Evolutionary conservation across 1,284 basidiomycete genomes (phyloP).

Genomic region (Ustilago crameri): DNA sequence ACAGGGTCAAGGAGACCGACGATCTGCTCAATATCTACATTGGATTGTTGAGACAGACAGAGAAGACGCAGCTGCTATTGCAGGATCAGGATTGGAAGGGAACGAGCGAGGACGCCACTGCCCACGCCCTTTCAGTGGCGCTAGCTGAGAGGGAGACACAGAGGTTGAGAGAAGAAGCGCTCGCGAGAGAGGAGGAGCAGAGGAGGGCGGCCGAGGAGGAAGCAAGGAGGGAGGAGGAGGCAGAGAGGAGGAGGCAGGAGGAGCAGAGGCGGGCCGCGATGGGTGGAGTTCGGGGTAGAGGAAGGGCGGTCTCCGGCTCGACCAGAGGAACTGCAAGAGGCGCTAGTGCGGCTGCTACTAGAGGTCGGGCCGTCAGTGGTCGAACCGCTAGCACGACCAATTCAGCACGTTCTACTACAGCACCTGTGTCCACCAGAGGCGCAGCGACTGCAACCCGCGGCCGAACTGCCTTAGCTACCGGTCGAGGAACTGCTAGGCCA

Average conservation of each 20-base stretch:
- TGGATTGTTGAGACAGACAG: slow-evolving; percentile 55
- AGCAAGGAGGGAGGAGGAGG: slow-evolving; percentile 21
- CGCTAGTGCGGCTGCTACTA: slow-evolving; percentile 11
- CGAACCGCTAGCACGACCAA: slow-evolving; percentile 8
- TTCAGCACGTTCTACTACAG: slow-evolving; percentile 4
- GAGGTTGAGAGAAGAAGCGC: slow-evolving; percentile 37
- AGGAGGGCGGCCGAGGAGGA: slow-evolving; percentile 25
- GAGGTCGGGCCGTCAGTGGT: slow-evolving; percentile 18
- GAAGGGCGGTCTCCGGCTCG: slow-evolving; percentile 20
- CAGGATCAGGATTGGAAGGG: slow-evolving; percentile 62
- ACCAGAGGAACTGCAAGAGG: slow-evolving; percentile 25
- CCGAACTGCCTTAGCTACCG: slow-evolving; percentile 10
- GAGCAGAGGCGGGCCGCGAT: slow-evolving; percentile 7
- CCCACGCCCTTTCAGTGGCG: slow-evolving; percentile 40
- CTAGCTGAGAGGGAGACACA: slow-evolving; percentile 49
- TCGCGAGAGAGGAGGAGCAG: slow-evolving; percentile 34
- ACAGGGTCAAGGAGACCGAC: slow-evolving; percentile 55
- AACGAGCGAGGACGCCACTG: slow-evolving; percentile 50
- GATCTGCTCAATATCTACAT: slow-evolving; percentile 62
- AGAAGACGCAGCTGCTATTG: slow-evolving; percentile 57
- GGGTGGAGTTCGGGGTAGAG: slow-evolving; percentile 16
- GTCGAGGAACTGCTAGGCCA: slow-evolving; percentile 14
- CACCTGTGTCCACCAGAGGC: slow-evolving; percentile 7
- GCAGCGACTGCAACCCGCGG: slow-evolving; percentile 18
- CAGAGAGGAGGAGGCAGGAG: slow-evolving; percentile 20